Conservation (phyloP, 179 eudicot species). For the Beta lomatogona region DNA sequence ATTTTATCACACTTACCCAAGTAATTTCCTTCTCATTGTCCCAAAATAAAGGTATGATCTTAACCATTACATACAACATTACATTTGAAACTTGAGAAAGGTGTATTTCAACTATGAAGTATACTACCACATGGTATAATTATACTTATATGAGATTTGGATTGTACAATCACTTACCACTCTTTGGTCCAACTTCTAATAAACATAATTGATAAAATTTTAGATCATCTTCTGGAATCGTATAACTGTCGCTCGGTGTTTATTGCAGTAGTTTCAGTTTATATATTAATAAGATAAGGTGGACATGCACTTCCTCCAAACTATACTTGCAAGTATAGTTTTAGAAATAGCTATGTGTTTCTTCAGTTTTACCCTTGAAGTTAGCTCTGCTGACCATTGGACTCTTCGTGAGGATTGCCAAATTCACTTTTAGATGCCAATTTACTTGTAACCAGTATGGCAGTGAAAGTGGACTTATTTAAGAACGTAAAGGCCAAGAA, state of each 20-base stretch:
- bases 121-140: neutral
- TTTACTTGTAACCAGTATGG: neutral
- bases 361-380: too few relatives aligned
- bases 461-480: neutral
- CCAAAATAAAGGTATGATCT: neutral
- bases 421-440: neutral
- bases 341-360: too few relatives aligned
- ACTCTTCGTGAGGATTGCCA: too few relatives aligned
- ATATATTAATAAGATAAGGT: neutral
- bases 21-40: neutral
- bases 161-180: neutral
- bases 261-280: neutral
- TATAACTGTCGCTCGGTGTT: neutral
- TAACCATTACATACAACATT: neutral
- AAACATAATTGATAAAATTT: neutral
- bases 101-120: neutral
- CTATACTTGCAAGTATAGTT: too few relatives aligned
- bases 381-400: too few relatives aligned
- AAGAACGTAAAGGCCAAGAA: neutral
- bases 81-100: neutral
- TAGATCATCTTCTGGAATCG: neutral
- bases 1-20: neutral
- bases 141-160: too few relatives aligned
- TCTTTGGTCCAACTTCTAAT: neutral
- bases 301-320: too few relatives aligned